phyloP scores from a whole-genome alignment of 139 green algal genomes.

The Penium margaritaceum region DNA sequence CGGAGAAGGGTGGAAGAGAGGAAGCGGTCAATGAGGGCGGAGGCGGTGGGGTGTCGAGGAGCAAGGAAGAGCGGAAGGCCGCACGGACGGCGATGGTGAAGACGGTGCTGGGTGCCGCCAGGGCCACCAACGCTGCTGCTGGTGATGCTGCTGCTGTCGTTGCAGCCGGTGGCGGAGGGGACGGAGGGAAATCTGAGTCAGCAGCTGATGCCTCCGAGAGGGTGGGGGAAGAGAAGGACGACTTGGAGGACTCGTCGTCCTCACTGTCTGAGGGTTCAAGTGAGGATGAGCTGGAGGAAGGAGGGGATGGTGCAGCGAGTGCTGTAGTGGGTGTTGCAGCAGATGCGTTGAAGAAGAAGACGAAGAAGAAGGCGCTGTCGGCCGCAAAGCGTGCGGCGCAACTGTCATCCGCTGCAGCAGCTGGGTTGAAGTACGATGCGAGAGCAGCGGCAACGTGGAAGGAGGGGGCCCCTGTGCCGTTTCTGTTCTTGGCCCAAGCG shows the following conservation, averaged over 20 bases:
- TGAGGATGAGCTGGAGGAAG: no score
- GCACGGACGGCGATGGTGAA: no score
- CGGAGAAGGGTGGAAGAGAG: neutral
- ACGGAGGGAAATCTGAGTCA: no score
- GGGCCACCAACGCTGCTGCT: no score
- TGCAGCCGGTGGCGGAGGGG: no score
- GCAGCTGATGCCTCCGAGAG: no score
- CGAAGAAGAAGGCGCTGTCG: neutral
- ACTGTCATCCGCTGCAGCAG: no score
- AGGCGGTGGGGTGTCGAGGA: neutral
- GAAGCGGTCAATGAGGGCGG: neutral
- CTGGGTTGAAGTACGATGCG: conserved; percentile 13
- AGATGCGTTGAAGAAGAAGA: conserved; percentile 27
- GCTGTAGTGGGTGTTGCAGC: no score
- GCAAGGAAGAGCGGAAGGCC: no score
- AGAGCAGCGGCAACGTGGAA: conserved; percentile 30
- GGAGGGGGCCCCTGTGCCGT: conserved; percentile 37
- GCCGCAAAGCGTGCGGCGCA: conserved; percentile 6
- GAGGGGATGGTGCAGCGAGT: neutral
- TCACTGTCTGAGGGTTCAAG: no score
- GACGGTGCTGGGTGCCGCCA: no score
- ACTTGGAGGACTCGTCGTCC: neutral
- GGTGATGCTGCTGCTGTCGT: no score
- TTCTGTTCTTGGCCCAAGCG: conserved; percentile 35
- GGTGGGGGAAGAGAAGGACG: neutral